Evolutionary conservation across 345 rosid species (phyloP).

Genomic region (Pistacia integerrima): DNA sequence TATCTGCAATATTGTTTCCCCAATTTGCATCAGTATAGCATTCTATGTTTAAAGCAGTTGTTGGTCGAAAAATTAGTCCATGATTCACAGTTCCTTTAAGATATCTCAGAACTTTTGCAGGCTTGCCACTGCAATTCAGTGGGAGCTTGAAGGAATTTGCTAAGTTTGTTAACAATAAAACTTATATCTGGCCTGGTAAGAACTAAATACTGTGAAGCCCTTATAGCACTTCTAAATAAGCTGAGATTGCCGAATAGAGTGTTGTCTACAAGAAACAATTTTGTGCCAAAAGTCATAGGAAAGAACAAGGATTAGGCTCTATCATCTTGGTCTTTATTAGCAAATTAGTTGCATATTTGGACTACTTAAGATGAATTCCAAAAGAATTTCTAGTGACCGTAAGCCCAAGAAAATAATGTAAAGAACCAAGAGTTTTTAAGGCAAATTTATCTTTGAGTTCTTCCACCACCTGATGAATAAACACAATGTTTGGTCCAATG

Average conservation of each 20-base stretch:
- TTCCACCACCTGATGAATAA: too few relatives aligned
- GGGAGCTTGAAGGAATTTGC: neutral
- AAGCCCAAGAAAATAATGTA: too few relatives aligned
- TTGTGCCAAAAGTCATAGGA: too few relatives aligned
- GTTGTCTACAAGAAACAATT: too few relatives aligned
- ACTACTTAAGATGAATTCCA: too few relatives aligned
- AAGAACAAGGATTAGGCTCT: neutral
- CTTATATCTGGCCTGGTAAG: neutral
- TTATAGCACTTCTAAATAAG: neutral
- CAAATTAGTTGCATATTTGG: too few relatives aligned
- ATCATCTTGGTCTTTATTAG: neutral
- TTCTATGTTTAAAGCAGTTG: accelerated
- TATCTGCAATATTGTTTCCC: neutral
- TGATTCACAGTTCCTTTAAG: accelerated
- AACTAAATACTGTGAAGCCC: neutral
- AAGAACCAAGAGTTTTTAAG: too few relatives aligned
- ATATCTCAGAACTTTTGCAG: neutral
- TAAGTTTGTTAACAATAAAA: neutral
- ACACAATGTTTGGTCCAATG: neutral
- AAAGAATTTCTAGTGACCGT: too few relatives aligned
- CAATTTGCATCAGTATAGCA: neutral
- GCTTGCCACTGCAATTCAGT: neutral
- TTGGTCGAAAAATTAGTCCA: neutral
- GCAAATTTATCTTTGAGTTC: too few relatives aligned
- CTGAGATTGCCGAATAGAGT: neutral